Conservation (phyloP, 306 rosid species). For the Glycyrrhiza uralensis region DNA sequence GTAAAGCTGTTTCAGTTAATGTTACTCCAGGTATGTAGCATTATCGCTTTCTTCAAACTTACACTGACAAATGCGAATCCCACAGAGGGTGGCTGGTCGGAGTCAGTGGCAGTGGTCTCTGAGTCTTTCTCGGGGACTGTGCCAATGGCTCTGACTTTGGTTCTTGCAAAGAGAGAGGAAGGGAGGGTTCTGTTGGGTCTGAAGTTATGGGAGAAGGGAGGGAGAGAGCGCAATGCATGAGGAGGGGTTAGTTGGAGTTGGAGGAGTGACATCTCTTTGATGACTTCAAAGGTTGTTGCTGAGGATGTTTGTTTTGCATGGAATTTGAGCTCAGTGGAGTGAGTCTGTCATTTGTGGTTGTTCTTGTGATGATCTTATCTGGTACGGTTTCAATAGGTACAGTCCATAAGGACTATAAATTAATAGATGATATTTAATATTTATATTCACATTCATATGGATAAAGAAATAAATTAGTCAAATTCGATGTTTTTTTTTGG, state of each 20-base stretch:
- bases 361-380: constrained; percentile 50
- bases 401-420: too few relatives aligned
- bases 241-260: constrained; percentile 42
- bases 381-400: not conserved
- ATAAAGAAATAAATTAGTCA: not conserved
- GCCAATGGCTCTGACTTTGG: constrained; percentile 57
- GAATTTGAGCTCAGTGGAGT: not conserved
- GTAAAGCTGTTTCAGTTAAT: not conserved
- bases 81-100: constrained; percentile 50
- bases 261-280: constrained; percentile 43
- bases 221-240: constrained; percentile 31
- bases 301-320: constrained; percentile 12
- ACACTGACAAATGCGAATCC: constrained; percentile 79
- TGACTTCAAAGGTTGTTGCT: not conserved
- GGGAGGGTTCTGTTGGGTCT: constrained; percentile 33
- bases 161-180: constrained; percentile 25
- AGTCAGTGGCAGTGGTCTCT: constrained; percentile 36
- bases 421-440: not conserved
- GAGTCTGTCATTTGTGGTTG: constrained; percentile 31
- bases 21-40: not conserved
- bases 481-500: not conserved
- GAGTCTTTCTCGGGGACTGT: constrained; percentile 52
- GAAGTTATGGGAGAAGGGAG: constrained; percentile 39
- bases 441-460: not conserved
- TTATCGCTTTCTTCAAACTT: constrained; percentile 22